Conservation (phyloP, 305 asterid species). For the Fraxinus velutina region DNA sequence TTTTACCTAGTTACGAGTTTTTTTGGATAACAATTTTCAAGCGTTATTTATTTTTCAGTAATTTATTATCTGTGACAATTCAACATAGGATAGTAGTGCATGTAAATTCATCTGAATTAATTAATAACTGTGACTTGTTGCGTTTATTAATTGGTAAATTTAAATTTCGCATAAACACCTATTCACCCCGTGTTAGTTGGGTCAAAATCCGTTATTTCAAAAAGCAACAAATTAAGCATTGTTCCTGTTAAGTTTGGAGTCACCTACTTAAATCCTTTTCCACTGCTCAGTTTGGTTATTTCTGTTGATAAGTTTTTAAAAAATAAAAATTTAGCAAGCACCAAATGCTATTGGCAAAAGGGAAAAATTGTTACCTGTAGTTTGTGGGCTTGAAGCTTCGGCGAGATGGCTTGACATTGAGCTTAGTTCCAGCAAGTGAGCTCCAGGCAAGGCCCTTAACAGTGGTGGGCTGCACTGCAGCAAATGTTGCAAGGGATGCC, state of each 20-base stretch:
- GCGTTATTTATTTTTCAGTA: too few relatives aligned
- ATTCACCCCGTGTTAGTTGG: too few relatives aligned
- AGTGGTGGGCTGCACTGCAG: constrained; percentile 10
- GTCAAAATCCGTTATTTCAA: too few relatives aligned
- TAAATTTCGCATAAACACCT: too few relatives aligned
- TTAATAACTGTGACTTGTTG: too few relatives aligned
- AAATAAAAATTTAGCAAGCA: neutral
- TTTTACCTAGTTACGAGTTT: too few relatives aligned
- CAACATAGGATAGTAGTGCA: too few relatives aligned
- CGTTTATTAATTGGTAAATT: too few relatives aligned
- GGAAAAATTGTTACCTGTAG: constrained; percentile 38
- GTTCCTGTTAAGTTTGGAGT: neutral
- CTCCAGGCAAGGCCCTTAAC: constrained; percentile 75
- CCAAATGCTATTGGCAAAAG: neutral
- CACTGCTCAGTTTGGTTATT: neutral
- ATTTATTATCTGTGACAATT: too few relatives aligned
- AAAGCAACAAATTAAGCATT: neutral
- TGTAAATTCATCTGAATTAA: too few relatives aligned
- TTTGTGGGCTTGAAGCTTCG: constrained; percentile 51
- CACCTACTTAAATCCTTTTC: neutral
- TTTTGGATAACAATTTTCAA: too few relatives aligned
- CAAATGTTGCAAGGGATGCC: constrained; percentile 64
- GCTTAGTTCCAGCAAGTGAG: constrained; percentile 76
- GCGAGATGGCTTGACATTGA: constrained; percentile 62
- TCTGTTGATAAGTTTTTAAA: neutral